These are phyloP conservation scores for Aureobasidium pullulans DNA, from an alignment of 2,329 filamentous ascomycete genomes.

Conservation along the genomic window DNA sequence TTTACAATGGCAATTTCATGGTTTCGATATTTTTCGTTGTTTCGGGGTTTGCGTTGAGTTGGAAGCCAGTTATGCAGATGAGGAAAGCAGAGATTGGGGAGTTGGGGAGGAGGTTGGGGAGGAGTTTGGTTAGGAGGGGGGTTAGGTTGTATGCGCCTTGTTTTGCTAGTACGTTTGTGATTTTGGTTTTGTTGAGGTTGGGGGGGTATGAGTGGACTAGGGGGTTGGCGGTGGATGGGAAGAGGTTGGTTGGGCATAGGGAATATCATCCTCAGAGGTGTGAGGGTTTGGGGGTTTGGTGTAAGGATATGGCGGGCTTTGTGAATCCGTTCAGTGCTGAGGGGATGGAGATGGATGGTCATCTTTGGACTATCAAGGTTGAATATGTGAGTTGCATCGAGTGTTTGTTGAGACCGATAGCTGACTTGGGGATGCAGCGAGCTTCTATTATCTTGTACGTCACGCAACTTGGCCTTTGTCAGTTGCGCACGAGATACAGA, in stretches of 20 bases:
- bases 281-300: slow-evolving; percentile 20
- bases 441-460: slow-evolving; percentile 51
- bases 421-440: slow-evolving; percentile 33
- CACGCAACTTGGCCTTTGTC: slow-evolving; percentile 36
- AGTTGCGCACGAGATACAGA: slow-evolving; percentile 22
- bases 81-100: slow-evolving; percentile 20
- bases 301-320: slow-evolving; percentile 30
- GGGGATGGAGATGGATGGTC: slow-evolving; percentile 32
- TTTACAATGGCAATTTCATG: slow-evolving; percentile 48
- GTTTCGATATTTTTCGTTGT: slow-evolving; percentile 58
- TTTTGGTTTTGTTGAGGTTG: slow-evolving; percentile 1
- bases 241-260: background rate
- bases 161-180: slow-evolving; percentile 16
- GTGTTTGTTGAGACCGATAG: slow-evolving; percentile 46
- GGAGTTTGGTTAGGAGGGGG: slow-evolving; percentile 18
- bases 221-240: slow-evolving; percentile 13
- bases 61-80: slow-evolving; percentile 25
- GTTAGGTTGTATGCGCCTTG: slow-evolving; percentile 19
- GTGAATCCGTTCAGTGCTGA: slow-evolving; percentile 1
- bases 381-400: background rate
- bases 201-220: slow-evolving; percentile 15
- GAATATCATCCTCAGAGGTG: slow-evolving; percentile 12
- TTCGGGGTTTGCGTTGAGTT: slow-evolving; percentile 53
- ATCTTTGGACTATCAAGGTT: slow-evolving; percentile 51
- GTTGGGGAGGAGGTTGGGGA: slow-evolving; percentile 17